Percentiles rank a stretch among this genome's conserved stretches.
phyloP scores from a whole-genome alignment of 257 asterid species.

The Solanum bulbocastanum region DNA sequence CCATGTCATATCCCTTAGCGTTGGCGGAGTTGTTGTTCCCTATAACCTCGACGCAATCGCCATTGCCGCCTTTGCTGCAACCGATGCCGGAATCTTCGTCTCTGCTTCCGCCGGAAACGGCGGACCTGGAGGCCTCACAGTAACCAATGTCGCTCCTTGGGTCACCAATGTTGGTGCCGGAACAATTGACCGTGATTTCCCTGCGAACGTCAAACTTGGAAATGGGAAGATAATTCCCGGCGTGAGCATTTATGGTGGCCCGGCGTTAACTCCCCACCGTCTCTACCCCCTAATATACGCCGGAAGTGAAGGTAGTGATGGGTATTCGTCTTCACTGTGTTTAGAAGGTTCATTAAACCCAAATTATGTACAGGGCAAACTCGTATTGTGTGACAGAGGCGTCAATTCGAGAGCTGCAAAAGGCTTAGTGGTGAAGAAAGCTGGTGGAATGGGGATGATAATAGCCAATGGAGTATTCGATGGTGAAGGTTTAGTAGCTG shows the following conservation, averaged over 20 bases:
- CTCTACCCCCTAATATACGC: slow-evolving; percentile 68
- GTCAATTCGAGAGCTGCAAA: slow-evolving; percentile 69
- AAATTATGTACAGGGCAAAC: slow-evolving; percentile 43
- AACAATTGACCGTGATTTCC: slow-evolving; percentile 75
- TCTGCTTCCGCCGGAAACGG: slow-evolving; percentile 91
- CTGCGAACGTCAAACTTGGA: slow-evolving; percentile 72
- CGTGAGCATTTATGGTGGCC: slow-evolving; percentile 69
- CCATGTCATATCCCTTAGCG: slow-evolving; percentile 72
- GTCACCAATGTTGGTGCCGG: slow-evolving; percentile 90
- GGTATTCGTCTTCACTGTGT: slow-evolving; percentile 69
- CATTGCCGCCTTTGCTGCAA: slow-evolving; percentile 65
- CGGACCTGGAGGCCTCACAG: slow-evolving; percentile 79
- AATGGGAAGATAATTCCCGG: slow-evolving; percentile 52
- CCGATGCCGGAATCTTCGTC: slow-evolving; percentile 61
- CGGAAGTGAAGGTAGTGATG: slow-evolving; percentile 74
- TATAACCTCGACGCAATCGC: slow-evolving; percentile 79
- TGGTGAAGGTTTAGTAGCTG: slow-evolving; percentile 83
- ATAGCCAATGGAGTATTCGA: slow-evolving; percentile 76
- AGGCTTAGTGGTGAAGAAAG: slow-evolving; percentile 81
- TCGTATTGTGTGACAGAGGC: slow-evolving; percentile 74
- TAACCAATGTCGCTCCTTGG: slow-evolving; percentile 89
- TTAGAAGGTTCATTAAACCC: slow-evolving; percentile 67
- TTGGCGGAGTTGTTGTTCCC: slow-evolving; percentile 82
- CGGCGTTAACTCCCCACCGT: slow-evolving; percentile 41
- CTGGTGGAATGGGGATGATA: slow-evolving; percentile 84